Conservation (phyloP, 2,329 filamentous ascomycete genomes). For the Aspergillus luchuensis region DNA sequence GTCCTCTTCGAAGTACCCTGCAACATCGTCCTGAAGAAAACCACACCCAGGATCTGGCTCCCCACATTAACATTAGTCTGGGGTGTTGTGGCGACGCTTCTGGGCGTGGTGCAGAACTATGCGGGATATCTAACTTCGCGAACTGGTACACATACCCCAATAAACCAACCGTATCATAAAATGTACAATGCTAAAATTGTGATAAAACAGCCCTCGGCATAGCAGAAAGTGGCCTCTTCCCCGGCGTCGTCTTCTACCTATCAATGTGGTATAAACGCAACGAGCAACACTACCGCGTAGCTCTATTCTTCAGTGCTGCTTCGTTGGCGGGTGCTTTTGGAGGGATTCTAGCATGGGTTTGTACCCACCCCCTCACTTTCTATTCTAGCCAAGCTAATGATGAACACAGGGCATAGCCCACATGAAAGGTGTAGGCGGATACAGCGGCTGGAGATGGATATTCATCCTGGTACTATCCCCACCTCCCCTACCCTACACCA, state of each 20-base stretch:
- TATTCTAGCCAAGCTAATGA: background rate
- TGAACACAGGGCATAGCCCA: conserved; percentile 47
- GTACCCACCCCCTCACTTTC: background rate
- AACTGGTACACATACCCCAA: conserved; percentile 30
- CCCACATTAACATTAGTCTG: conserved; percentile 49
- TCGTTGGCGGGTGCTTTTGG: conserved; percentile 63
- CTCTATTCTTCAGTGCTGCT: conserved; percentile 62
- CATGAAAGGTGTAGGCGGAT: conserved; percentile 49
- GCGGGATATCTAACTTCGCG: conserved; percentile 51
- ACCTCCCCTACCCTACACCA: too few relatives aligned
- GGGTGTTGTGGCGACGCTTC: conserved; percentile 54
- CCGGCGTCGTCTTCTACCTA: conserved; percentile 59
- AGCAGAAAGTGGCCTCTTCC: conserved; percentile 56
- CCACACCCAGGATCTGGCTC: conserved; percentile 42
- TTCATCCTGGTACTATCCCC: conserved; percentile 56
- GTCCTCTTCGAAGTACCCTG: conserved; percentile 45
- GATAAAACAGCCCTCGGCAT: conserved; percentile 49
- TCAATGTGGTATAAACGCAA: conserved; percentile 65
- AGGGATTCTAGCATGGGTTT: conserved; percentile 57
- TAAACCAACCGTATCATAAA: too few relatives aligned
- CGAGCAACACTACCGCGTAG: conserved; percentile 61
- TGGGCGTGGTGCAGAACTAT: conserved; percentile 53
- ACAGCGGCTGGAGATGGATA: conserved; percentile 64
- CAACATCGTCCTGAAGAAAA: conserved; percentile 45
- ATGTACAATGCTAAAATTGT: background rate